Percentiles rank a stretch among this genome's conserved stretches.
Evolutionary conservation across 1,284 basidiomycete genomes (phyloP).

Genomic region (Chalciporus sp.): DNA sequence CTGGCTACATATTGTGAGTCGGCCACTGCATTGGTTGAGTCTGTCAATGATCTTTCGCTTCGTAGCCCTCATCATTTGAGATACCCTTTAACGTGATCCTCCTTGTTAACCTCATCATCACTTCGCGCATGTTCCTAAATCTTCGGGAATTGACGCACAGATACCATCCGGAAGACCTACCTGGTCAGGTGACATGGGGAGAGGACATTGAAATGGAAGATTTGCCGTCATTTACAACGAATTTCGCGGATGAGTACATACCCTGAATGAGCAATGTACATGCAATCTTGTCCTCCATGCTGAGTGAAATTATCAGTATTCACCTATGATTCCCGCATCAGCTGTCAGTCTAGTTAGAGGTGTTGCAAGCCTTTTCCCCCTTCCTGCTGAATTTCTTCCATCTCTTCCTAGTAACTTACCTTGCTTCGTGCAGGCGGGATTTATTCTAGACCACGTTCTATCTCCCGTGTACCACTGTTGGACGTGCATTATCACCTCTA

Average conservation of each 20-base stretch:
- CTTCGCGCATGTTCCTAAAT: constrained; percentile 4
- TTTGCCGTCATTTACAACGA: not conserved
- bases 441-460: too few relatives aligned
- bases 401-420: too few relatives aligned
- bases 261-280: not conserved
- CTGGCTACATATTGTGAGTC: not conserved
- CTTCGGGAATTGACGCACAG: not conserved
- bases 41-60: not conserved
- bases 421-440: too few relatives aligned
- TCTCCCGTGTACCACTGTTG: too few relatives aligned
- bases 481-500: too few relatives aligned
- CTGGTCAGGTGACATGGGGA: not conserved
- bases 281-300: not conserved
- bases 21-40: not conserved
- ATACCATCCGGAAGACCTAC: not conserved
- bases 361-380: too few relatives aligned
- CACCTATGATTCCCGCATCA: too few relatives aligned
- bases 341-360: too few relatives aligned
- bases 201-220: not conserved
- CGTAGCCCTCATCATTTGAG: not conserved
- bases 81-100: constrained; percentile 1
- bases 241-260: not conserved
- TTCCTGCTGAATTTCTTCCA: too few relatives aligned
- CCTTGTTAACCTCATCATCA: not conserved
- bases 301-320: not conserved